phyloP scores from a whole-genome alignment of 768 basidiomycete species.

The Daedaleopsis sinensis region DNA sequence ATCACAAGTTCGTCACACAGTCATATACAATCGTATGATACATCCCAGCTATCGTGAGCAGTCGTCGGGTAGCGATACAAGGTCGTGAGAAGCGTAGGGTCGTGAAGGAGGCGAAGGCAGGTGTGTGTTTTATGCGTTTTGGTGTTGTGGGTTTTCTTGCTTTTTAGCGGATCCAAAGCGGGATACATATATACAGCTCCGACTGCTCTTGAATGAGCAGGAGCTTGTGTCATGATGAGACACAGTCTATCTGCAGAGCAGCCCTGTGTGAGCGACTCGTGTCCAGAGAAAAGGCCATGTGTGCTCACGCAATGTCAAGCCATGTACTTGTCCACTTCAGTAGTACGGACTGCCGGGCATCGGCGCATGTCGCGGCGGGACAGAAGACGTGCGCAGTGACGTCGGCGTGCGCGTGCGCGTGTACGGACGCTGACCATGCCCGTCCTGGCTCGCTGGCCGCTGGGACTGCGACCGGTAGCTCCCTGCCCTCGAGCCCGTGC shows the following conservation, averaged over 20 bases:
- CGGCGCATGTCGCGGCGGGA: neutral
- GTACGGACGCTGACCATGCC: neutral
- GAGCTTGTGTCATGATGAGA: neutral
- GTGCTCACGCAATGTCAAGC: neutral
- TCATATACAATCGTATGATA: slow-evolving; percentile 11
- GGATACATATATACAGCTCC: neutral
- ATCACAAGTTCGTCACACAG: neutral
- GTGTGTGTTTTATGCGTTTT: neutral
- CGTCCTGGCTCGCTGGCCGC: neutral
- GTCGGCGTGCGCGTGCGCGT: neutral
- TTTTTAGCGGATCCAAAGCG: neutral
- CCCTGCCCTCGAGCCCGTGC: neutral
- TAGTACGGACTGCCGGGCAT: neutral
- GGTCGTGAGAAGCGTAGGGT: neutral
- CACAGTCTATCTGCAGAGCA: neutral
- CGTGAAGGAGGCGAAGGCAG: neutral
- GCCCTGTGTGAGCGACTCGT: neutral
- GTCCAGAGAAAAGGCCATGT: neutral
- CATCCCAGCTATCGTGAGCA: slow-evolving; percentile 1
- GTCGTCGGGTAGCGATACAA: slow-evolving; percentile 9
- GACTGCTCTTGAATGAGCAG: neutral
- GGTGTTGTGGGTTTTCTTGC: neutral
- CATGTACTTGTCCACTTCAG: neutral
- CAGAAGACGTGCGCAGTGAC: neutral
- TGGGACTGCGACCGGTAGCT: neutral